Evolutionary conservation across 805 yeast species (phyloP).

Genomic region (Candida insectalens): DNA sequence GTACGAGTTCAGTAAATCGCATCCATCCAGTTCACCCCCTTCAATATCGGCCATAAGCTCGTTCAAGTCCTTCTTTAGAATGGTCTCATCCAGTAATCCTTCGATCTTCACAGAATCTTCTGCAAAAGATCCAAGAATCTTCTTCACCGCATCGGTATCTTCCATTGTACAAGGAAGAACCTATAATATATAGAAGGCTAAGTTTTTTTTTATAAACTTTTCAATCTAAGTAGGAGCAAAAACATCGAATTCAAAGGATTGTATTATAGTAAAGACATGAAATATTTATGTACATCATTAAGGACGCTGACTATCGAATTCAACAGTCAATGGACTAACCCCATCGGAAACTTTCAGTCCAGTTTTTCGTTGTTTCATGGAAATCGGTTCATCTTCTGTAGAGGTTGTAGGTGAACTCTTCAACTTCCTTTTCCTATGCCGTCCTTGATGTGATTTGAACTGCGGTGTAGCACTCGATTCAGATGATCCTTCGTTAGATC

Average conservation of each 20-base stretch:
- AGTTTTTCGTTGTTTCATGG: conserved; percentile 29
- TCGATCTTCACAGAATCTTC: background rate
- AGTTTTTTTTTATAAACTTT: no score
- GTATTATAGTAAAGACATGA: no score
- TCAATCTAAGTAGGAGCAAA: no score
- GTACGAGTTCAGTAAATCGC: conserved; percentile 24
- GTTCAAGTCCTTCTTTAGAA: conserved; percentile 6
- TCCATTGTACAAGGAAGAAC: conserved; percentile 1
- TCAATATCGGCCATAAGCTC: conserved; percentile 8
- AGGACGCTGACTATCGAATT: no score
- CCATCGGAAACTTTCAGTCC: conserved; percentile 5
- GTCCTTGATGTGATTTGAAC: no score
- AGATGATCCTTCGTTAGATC: no score
- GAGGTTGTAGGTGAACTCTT: no score
- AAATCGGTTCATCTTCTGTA: conserved; percentile 20
- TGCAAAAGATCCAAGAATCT: background rate
- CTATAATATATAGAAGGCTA: background rate
- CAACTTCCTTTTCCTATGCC: no score
- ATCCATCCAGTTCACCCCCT: conserved; percentile 18
- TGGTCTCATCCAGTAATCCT: background rate
- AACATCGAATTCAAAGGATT: no score
- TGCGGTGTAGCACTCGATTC: no score
- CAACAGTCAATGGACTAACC: conserved; percentile 11
- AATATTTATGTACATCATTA: no score
- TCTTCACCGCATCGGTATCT: conserved; percentile 1